Conservation (phyloP, 441 rosid species). For the Gossypium laxum region DNA sequence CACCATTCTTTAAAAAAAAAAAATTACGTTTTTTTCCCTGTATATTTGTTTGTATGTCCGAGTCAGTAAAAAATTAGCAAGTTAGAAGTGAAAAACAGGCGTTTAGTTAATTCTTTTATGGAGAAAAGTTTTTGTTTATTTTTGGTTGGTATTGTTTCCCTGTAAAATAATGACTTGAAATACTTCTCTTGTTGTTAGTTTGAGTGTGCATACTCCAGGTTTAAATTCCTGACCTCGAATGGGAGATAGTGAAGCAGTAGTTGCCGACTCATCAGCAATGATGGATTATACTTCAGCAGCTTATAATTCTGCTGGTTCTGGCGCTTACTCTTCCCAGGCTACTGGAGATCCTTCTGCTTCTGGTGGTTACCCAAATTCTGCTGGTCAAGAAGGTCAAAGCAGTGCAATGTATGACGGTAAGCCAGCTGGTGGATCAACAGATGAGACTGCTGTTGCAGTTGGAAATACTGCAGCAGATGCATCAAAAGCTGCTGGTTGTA, state of each 20-base stretch:
- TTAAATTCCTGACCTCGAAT: conserved; percentile 21
- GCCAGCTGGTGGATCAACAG: conserved; percentile 15
- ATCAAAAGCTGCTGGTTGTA: conserved; percentile 25
- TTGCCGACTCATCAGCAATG: conserved; percentile 38
- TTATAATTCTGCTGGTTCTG: conserved; percentile 15
- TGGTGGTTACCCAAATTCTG: conserved; percentile 22
- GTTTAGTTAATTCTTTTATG: background rate
- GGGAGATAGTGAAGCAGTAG: conserved; percentile 69
- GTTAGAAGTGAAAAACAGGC: background rate
- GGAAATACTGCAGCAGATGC: conserved; percentile 19
- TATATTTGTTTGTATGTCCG: background rate
- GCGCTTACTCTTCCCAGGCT: background rate
- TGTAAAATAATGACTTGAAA: background rate
- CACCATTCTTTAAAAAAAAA: background rate
- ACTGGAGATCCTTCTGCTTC: conserved; percentile 19
- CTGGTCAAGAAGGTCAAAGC: conserved; percentile 22
- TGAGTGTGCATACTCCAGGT: conserved; percentile 17
- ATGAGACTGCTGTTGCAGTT: conserved; percentile 17
- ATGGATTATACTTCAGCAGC: conserved; percentile 32
- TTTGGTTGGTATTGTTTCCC: background rate
- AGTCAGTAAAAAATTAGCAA: background rate
- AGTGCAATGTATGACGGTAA: conserved; percentile 18
- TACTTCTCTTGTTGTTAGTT: background rate
- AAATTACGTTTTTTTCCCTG: background rate
- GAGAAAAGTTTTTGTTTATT: background rate